Percentiles rank a stretch among this genome's conserved stretches.
Evolutionary conservation across 768 basidiomycete species (phyloP).

Genomic region (Auricularia cornea): DNA sequence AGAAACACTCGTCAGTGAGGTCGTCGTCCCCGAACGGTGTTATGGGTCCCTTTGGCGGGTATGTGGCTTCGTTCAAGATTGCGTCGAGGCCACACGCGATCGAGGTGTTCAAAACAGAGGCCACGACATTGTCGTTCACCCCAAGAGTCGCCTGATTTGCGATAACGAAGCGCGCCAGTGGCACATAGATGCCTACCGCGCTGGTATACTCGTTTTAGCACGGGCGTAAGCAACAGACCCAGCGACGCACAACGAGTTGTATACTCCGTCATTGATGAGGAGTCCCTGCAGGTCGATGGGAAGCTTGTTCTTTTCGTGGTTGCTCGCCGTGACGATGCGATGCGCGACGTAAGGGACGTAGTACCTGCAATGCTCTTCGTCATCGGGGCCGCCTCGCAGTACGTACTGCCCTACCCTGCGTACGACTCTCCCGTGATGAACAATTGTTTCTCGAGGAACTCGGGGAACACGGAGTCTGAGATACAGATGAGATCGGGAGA

Average conservation of each 20-base stretch:
- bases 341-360: conserved; percentile 11
- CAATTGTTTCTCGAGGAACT: conserved; percentile 6
- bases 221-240: no score
- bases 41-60: not conserved
- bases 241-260: conserved; percentile 8
- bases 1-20: not conserved
- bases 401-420: not conserved
- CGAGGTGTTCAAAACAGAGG: not conserved
- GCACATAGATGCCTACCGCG: no score
- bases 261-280: conserved; percentile 13
- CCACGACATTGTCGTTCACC: not conserved
- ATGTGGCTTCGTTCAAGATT: not conserved
- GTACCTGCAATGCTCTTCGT: not conserved
- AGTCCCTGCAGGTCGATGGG: conserved; percentile 7
- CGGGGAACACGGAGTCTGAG: conserved; percentile 6
- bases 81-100: not conserved
- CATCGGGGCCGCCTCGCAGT: no score
- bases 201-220: no score
- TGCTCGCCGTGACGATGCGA: conserved; percentile 7
- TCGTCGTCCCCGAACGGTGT: not conserved
- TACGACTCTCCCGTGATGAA: conserved; percentile 8
- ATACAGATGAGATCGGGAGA: not conserved
- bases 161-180: no score
- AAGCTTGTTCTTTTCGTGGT: conserved; percentile 2
- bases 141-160: not conserved